Evolutionary conservation across 2,329 filamentous ascomycete species (phyloP).

Genomic region (Aspergillus sp.): DNA sequence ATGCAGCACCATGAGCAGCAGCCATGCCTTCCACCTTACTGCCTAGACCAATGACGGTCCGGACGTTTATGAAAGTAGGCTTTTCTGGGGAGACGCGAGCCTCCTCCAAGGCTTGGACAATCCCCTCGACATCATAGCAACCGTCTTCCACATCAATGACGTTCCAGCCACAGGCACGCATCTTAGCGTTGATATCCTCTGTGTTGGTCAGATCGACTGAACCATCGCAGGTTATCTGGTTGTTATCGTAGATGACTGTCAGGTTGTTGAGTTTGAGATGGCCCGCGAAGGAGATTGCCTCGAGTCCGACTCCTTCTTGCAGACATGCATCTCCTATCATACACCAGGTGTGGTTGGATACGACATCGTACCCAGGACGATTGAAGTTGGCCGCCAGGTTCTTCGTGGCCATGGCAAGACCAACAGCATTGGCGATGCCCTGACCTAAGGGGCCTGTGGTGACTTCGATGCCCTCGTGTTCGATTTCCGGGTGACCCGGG

Average conservation of each 20-base stretch:
- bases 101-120: constrained; percentile 51
- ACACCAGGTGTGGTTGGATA: constrained; percentile 58
- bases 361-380: constrained; percentile 50
- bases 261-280: constrained; percentile 60
- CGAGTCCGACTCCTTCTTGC: constrained; percentile 60
- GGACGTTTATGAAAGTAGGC: constrained; percentile 61
- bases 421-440: constrained; percentile 63
- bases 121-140: constrained; percentile 52
- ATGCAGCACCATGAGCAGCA: constrained; percentile 60
- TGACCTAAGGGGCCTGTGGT: constrained; percentile 63
- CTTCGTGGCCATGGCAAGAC: constrained; percentile 60
- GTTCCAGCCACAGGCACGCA: constrained; percentile 59
- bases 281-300: constrained; percentile 59
- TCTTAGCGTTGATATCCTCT: constrained; percentile 61
- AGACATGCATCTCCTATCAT: constrained; percentile 63
- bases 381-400: constrained; percentile 59
- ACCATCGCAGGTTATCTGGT: constrained; percentile 62
- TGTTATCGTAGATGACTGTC: constrained; percentile 62
- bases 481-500: constrained; percentile 55
- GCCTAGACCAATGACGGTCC: constrained; percentile 59
- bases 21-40: constrained; percentile 49
- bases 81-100: constrained; percentile 50
- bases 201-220: constrained; percentile 57
- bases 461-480: constrained; percentile 60
- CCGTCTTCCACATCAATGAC: constrained; percentile 59